These are phyloP conservation scores for Neolentinus lepideus DNA, from an alignment of 1,284 basidiomycete species.

Conservation along the genomic window DNA sequence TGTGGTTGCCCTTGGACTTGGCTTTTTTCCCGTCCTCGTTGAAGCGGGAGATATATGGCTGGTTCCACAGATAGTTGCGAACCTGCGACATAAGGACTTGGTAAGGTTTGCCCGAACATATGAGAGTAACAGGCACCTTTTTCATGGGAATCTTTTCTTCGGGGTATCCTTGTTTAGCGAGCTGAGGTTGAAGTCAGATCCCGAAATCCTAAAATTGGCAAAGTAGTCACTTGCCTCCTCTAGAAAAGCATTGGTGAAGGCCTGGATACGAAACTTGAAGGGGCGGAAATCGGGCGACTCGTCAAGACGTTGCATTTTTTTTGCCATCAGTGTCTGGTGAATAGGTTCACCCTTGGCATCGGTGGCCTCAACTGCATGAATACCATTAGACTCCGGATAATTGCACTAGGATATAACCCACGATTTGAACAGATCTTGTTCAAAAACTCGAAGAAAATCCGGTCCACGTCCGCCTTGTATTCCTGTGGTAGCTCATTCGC, in stretches of 20 bases:
- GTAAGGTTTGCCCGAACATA: not conserved
- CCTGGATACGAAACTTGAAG: constrained; percentile 99
- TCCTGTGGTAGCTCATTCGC: constrained; percentile 74
- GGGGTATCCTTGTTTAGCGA: constrained; percentile 71
- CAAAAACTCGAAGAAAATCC: constrained; percentile 88
- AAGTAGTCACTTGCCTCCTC: constrained; percentile 61
- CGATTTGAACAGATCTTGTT: constrained; percentile 88
- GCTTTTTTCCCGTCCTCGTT: constrained; percentile 99
- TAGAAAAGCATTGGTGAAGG: constrained; percentile 95
- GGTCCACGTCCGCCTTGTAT: constrained; percentile 78
- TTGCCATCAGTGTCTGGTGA: constrained; percentile 98
- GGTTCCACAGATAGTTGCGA: constrained; percentile 94
- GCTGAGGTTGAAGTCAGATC: constrained; percentile 30
- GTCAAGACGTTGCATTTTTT: constrained; percentile 95
- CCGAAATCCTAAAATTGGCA: constrained; percentile 6
- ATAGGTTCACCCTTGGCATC: constrained; percentile 96
- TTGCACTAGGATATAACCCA: constrained; percentile 33
- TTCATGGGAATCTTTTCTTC: constrained; percentile 88
- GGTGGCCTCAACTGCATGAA: constrained; percentile 74
- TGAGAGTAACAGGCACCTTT: constrained; percentile 41
- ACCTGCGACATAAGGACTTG: constrained; percentile 42
- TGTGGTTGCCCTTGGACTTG: constrained; percentile 99
- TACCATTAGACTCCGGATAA: not conserved
- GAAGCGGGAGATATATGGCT: constrained; percentile 92
- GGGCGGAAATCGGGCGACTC: constrained; percentile 96